Base-by-base conservation (phyloP, 2,329 filamentous ascomycete genomes). In the Exophiala mesophila region DNA sequence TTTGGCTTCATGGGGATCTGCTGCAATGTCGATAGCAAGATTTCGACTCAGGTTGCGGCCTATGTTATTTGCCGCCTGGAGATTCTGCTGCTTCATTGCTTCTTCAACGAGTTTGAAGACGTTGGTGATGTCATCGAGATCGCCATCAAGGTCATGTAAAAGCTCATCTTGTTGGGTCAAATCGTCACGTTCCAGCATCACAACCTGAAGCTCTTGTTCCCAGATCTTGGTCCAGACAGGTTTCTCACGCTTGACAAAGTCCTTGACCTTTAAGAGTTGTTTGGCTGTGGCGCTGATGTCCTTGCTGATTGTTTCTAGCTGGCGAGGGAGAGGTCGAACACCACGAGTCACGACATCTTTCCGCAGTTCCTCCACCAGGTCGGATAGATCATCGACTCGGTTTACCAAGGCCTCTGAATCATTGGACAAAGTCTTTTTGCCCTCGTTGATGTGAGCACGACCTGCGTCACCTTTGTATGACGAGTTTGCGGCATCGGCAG, bases 211-310 rank as follows among this genome's bases (percentile, higher is more conserved):
- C 64, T 97, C 89, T 67, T 94, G 89, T 76, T 97, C 90, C 92
- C 92, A 98, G 52, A 97, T 94, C 77, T 96, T 96, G 41, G 88
- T 96, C 90, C 92, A 98, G 44, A 96, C 74, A 0, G 92, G 92
- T 65, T 95, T 95, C 74, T 98, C 92, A 34, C 80, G 78, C 56
- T 82, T 83, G 68, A 98, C 78, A 70, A 85, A 94, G 12, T 95
- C 89, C 61, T 95, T 86, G 76, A 98, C 83, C 68, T 86, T 89
- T 75, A 87, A 92, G 50, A 98, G 79, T 59, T 96, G 89, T 59
- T 88, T 83, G 36, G 82, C 85, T 21, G 92, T 81, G 41, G 74
- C 68, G 36, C 82, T 80, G 50, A 98, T 88, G 56, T 97, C 90
- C 66, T 92, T 94, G 53, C 84, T 83, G 15, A 96, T 89, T 26